Evolutionary conservation across 2,329 filamentous ascomycete genomes (phyloP), one percentile per base, ranked within the genome.

Genomic region (Fonsecaea multimorphosa): DNA sequence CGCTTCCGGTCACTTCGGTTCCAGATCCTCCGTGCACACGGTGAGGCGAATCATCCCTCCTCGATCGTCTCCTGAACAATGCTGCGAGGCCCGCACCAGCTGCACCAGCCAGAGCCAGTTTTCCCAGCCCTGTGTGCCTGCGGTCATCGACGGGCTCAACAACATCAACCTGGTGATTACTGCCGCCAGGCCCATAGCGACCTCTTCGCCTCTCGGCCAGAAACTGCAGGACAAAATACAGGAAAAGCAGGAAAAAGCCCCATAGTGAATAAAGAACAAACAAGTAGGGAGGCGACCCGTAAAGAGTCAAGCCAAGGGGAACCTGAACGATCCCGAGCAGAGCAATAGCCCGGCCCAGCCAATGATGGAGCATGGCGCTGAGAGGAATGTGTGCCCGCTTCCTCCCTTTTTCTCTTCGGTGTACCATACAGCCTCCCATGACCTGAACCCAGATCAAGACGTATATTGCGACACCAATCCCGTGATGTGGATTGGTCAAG

Each of bases 231-330:
- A 94, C 82, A 73, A 98, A 96, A 78, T 93, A 97, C 14, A 87
- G 70, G 1, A 93, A 73, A 16, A 97, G 71, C 36, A 97, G 80
- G 19, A 91, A 83, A 31, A 87, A 86, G 76, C 90, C 89, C 83
- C 90, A 94, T 0, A 98, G 69, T 0, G 93, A 85, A 74, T 91
- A 99, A 2, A 98, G 82, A 59, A 99, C 88, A 76, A 98, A 99
- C 2, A 93, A 84, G 40, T 85, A 86, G 73, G 90, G 87, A 4
- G 95, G 94, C 32, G 93, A 97, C 5, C 95, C 95, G 74, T 97
- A 99, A 1, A 99, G 83, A 0, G 93, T 93, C 54, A 99, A 83
- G 0, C 95, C 95, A 0, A 99, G 83, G 0, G 95, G 91, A 11
- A 99, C 87, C 76, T 99, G 95, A 2, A 89, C 85, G 70, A 98